Evolutionary conservation across 192 early-diverging fungal species (phyloP).

Genomic region (Backusella parvicylindrica): DNA sequence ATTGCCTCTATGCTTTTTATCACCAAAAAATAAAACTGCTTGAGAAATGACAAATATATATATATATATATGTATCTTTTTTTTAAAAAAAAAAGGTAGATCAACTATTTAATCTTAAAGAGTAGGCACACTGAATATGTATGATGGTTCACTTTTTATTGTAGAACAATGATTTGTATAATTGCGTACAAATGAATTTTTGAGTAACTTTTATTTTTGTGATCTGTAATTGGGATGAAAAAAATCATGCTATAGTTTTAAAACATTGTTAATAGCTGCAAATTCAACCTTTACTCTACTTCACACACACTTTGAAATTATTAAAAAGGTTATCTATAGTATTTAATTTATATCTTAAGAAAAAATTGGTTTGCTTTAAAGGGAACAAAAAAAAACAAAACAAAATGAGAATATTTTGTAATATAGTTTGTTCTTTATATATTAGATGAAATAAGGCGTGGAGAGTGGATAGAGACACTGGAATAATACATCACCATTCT

Average conservation of each 20-base stretch:
- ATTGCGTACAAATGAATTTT: background rate
- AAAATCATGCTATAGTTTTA: too few species aligned
- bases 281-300: background rate
- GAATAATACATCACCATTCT: constrained; percentile 1
- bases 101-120: too few species aligned
- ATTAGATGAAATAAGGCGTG: background rate
- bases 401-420: background rate
- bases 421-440: background rate
- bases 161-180: background rate
- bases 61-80: too few species aligned
- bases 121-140: too few species aligned
- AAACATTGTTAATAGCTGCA: background rate
- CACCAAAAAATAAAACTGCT: too few species aligned
- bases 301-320: background rate
- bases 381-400: background rate
- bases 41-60: too few species aligned
- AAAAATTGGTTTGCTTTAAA: too few species aligned
- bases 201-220: too few species aligned
- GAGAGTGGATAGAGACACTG: background rate
- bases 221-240: background rate
- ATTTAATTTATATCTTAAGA: constrained; percentile 6
- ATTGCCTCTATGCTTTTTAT: too few species aligned
- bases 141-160: background rate
- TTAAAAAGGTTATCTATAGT: background rate
- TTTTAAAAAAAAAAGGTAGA: too few species aligned